A percentile compares a stretch with the other conserved stretches of the same genome.
Conservation (phyloP, 2,329 filamentous ascomycete species). For the Hyphodiscus sp. region DNA sequence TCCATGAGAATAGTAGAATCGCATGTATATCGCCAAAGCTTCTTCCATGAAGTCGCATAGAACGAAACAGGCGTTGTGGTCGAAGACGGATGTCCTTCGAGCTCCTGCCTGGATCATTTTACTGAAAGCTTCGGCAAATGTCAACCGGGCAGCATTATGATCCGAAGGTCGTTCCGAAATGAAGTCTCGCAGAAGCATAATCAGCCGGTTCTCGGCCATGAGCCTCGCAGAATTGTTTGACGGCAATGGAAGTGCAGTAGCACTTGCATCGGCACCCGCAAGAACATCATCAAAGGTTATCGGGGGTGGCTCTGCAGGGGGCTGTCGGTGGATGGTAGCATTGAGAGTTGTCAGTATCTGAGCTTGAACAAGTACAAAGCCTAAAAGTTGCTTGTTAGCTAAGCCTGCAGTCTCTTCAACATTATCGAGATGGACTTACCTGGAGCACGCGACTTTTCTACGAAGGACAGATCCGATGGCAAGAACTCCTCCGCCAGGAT, state of each 20-base stretch:
- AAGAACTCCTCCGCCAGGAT: slow-evolving; percentile 56
- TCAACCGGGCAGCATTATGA: slow-evolving; percentile 44
- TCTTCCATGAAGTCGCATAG: slow-evolving; percentile 69
- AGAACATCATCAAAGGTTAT: slow-evolving; percentile 61
- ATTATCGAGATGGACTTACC: slow-evolving; percentile 13
- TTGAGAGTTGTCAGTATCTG: slow-evolving; percentile 61
- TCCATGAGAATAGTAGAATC: slow-evolving; percentile 45
- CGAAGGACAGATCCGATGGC: slow-evolving; percentile 42
- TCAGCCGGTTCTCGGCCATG: slow-evolving; percentile 65
- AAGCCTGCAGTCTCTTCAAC: background rate
- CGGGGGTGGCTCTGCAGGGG: slow-evolving; percentile 40
- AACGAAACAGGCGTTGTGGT: slow-evolving; percentile 67
- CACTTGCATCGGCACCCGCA: slow-evolving; percentile 52
- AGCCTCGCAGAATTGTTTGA: slow-evolving; percentile 53
- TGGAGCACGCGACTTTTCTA: slow-evolving; percentile 55
- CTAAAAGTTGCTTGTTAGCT: slow-evolving; percentile 28
- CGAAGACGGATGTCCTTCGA: slow-evolving; percentile 57
- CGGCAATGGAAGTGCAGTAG: slow-evolving; percentile 49
- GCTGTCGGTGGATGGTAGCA: slow-evolving; percentile 59
- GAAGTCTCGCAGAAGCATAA: slow-evolving; percentile 64
- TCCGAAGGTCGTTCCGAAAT: slow-evolving; percentile 53
- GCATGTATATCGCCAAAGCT: slow-evolving; percentile 54
- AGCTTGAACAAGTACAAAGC: slow-evolving; percentile 60
- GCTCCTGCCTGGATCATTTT: slow-evolving; percentile 55
- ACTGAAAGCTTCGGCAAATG: slow-evolving; percentile 59